Base-by-base conservation (phyloP, 179 eudicot species). In the Corrigiola litoralis region DNA sequence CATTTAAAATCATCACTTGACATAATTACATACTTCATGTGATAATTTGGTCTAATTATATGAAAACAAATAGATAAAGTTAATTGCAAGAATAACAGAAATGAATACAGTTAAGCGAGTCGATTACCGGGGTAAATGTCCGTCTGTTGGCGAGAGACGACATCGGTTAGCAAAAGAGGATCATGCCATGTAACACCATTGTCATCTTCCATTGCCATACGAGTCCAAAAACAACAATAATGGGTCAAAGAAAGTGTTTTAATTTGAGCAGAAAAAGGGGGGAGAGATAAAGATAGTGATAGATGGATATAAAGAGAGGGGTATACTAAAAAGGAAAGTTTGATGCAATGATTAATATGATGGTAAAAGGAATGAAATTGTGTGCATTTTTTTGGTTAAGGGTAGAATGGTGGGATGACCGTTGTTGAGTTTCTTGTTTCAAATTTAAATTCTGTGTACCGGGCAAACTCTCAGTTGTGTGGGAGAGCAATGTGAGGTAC, bases 121-220 rank as follows among this genome's bases (percentile, higher is more conserved):
- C 13, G 49, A 68, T 74, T 73, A 84, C 83, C 62, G 52, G 60
- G 71, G 45, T 57, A 72, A 69, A 66, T 38, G 38, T 53, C 45
- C 12, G 58, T 72, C 71, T 56, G 81, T 64, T 80, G 86, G 13
- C 80, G 72, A 73, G 85, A 77, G 65, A 79, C 91, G 58, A 80
- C 91, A 58, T 86, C 96, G 13, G 95, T 91, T 38, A 84, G 77
- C 40, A 88, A 84, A 71, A 90, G 92, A 49, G 96, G 96, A 84
- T 89, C 97, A 54, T 77, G 75, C 90, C 96, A 90, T 55, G 75
- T n/a, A n/a, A n/a, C 81, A 64, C 32, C 53, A 62, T 60, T 55
- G n/a, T 76, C 44, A 55, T 80, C 85, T 44, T 65, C 90, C 85
- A 89, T 89, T 51, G 79, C 76, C 20, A 36, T 36, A 37, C 12